Evolutionary conservation across 805 yeast genomes (phyloP), one percentile per base, ranked within the genome.

Genomic region (Lipomyces spencermartinsiae): DNA sequence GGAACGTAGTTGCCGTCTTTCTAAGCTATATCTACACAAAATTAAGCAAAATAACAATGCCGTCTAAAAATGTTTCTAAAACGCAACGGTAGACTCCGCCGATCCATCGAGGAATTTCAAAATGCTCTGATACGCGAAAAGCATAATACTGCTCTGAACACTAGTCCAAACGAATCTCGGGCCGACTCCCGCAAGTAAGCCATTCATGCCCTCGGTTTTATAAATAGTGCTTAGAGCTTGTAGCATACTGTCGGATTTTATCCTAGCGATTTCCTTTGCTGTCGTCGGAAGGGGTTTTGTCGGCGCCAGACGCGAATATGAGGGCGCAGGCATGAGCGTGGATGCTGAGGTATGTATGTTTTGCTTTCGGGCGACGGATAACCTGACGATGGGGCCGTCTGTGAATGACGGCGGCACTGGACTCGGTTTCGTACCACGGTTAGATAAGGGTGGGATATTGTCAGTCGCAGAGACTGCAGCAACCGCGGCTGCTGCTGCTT

Each of bases 141-240:
- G 83, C 98, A 95, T 94, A 59, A 95, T 89, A 72, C 97, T 91
- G 78, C 97, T 91, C 78, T 95, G 99, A 22, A 93, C 82, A 71
- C 97, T 91, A 0, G 98, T 94, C 99, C 99, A 95, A 4, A 95
- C 89, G 72, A 93, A 88, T 71, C 99, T 84, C 0, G 99, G 99
- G 0, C 97, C 98, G 5, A 95, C 97, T 0, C 99, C 99, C 39
- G 93, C 86, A 78, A 95, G 94, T 53, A 92, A 82, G 0, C 97
- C 97, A 1, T 84, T 67, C 0, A 89, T 62, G 0, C 99, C 98
- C 77, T 95, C 97, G 33, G 84, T 80, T 63, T 78, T 83, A 76
- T 89, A 90, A 4, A 95, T 86, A 7, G 83, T 80, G 37, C 74
- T 72, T 54, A 91, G 76, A 22, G 90, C 89, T 61, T 80, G 80